These are phyloP conservation scores for Mucor racemosus DNA, from an alignment of 371 early-diverging fungal species.

Conservation along the genomic window DNA sequence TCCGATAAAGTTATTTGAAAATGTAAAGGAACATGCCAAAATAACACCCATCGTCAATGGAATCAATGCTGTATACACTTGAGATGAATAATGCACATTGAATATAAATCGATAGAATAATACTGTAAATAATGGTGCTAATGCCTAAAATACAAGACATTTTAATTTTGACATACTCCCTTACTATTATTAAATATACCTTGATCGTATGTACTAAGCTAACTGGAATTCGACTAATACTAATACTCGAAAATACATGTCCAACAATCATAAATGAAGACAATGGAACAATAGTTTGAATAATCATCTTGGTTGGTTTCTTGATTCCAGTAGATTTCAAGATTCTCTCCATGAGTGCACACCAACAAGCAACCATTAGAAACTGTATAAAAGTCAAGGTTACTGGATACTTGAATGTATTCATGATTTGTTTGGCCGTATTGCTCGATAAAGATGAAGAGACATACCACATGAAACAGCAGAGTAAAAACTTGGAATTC, in stretches of 20 bases:
- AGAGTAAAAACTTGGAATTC: conserved; percentile 46
- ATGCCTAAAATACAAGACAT: conserved; percentile 54
- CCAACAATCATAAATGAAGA: conserved; percentile 83
- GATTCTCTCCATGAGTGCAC: conserved; percentile 41
- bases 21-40: conserved; percentile 52
- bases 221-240: conserved; percentile 79
- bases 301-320: conserved; percentile 56
- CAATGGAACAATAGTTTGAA: conserved; percentile 71
- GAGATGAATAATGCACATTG: conserved; percentile 62
- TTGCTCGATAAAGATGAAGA: conserved; percentile 84
- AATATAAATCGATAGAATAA: conserved; percentile 73
- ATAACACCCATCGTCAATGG: conserved; percentile 89
- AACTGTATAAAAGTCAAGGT: conserved; percentile 85
- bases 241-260: conserved; percentile 80
- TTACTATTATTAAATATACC: conserved; percentile 42
- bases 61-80: conserved; percentile 77
- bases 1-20: conserved; percentile 66
- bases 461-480: conserved; percentile 79
- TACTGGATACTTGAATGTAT: conserved; percentile 74
- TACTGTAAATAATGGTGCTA: conserved; percentile 90
- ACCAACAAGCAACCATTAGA: conserved; percentile 67
- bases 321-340: conserved; percentile 55
- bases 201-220: conserved; percentile 91
- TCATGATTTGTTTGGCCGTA: conserved; percentile 78
- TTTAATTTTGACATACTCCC: too few relatives aligned